Evolutionary conservation across 2,329 filamentous ascomycete species (phyloP), one percentile per base, ranked within the genome.

Genomic region (Mollisia scopiformis): DNA sequence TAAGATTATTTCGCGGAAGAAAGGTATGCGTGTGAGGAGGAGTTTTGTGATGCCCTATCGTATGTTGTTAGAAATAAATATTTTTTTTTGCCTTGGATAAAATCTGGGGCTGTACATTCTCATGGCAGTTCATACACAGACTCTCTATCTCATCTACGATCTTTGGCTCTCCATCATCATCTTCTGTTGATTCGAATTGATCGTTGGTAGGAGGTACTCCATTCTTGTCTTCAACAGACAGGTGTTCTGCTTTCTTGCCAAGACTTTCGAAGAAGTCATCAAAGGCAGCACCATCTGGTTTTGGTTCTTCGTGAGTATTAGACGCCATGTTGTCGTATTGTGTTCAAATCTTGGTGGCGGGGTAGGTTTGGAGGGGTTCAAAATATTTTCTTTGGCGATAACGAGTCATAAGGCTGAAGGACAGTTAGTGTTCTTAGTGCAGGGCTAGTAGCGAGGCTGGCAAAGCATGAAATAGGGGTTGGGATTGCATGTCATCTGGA

Each of bases 1-100:
- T 76, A 99, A 86, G 71, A 99, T 92, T 65, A 99, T 88, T 76
- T 99, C 94, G 79, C 93, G 92, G 82, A 99, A 99, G 83, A 92
- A 98, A 16, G 95, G 95, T 58, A 99, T 97, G 66, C 88, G 87
- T 16, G 96, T 96, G 57, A 99, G 87, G 46, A 99, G 87, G 23
- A 99, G 85, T 61, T 89, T 86, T 14, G 95, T 99, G 1, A 81
- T 85, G 71, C 95, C 95, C 91, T 96, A 53, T 14, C 43, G 33
- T 35, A 46, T n/a, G n/a, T 8, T 2, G 14, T 65, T 53, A 57
- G 56, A 14, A 49, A 54, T 13, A 16, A 19, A 8, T 14, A 7
- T 30, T 21, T 14, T 2, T 19, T 13, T 23, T 27, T n/a, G 21
- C n/a, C n/a, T n/a, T n/a, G n/a, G n/a, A n/a, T n/a, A n/a, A n/a